Percentiles rank a stretch among this genome's conserved stretches.
Conservation (phyloP, 73 alveolate species). For the Tetrahymena borealis region DNA sequence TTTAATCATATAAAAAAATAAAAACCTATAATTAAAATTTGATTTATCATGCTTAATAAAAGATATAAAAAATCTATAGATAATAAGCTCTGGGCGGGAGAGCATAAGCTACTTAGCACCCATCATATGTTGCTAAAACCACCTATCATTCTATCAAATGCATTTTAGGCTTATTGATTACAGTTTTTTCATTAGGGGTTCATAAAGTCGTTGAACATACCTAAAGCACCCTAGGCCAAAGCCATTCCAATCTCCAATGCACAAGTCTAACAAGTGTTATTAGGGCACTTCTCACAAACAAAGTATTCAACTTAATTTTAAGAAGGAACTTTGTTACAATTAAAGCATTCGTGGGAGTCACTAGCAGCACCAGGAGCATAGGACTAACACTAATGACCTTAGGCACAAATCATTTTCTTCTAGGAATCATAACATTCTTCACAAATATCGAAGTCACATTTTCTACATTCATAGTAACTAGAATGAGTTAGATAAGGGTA, state of each 20-base stretch:
- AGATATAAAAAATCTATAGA: too few species aligned
- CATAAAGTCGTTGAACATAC: neutral
- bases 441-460: neutral
- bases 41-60: too few species aligned
- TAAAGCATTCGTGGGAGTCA: neutral
- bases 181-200: neutral
- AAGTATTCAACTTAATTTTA: neutral
- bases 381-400: neutral
- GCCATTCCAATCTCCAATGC: neutral
- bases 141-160: neutral
- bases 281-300: neutral
- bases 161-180: too few species aligned
- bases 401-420: neutral
- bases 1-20: too few species aligned
- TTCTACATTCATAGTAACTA: neutral
- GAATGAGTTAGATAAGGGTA: neutral
- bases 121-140: neutral
- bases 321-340: neutral
- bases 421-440: neutral
- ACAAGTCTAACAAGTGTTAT: neutral
- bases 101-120: neutral
- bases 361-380: neutral
- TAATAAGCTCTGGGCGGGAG: neutral
- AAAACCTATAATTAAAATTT: too few species aligned
- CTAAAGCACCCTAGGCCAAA: neutral